These are phyloP conservation scores for Kodamaea laetipori DNA, from an alignment of 805 yeast genomes.

Conservation along the genomic window DNA sequence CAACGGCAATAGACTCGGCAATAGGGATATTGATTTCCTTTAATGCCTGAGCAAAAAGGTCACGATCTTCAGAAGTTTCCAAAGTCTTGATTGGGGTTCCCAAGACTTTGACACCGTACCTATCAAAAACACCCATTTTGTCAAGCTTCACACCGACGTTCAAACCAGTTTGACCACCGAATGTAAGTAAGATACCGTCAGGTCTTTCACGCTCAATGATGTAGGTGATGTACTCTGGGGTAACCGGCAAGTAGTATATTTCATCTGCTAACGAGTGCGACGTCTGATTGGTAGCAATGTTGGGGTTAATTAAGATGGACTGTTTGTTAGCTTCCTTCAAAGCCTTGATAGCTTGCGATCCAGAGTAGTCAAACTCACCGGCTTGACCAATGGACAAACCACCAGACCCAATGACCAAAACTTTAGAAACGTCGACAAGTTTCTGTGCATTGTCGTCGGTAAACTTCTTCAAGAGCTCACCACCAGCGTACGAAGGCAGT, in stretches of 20 bases:
- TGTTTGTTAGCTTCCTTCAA: constrained; percentile 84
- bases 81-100: constrained; percentile 97
- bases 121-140: constrained; percentile 89
- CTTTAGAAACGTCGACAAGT: constrained; percentile 82
- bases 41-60: constrained; percentile 90
- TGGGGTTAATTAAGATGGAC: constrained; percentile 89
- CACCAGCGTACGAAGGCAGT: constrained; percentile 57
- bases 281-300: constrained; percentile 96
- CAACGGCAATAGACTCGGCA: constrained; percentile 96
- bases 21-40: constrained; percentile 94
- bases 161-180: constrained; percentile 98
- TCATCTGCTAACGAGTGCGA: constrained; percentile 95
- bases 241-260: constrained; percentile 92
- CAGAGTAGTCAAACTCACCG: constrained; percentile 96
- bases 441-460: constrained; percentile 61
- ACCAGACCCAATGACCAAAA: constrained; percentile 93
- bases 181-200: constrained; percentile 92
- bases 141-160: constrained; percentile 95
- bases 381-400: constrained; percentile 98
- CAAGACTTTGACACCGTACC: constrained; percentile 89
- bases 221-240: constrained; percentile 93
- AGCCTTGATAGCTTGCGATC: constrained; percentile 97
- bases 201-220: constrained; percentile 96
- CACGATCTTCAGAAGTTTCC: constrained; percentile 97
- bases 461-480: constrained; percentile 57